A percentile compares a stretch with the other conserved stretches of the same genome.
phyloP scores from a whole-genome alignment of 176 grass and related monocot species.

The Aegilops speltoides region DNA sequence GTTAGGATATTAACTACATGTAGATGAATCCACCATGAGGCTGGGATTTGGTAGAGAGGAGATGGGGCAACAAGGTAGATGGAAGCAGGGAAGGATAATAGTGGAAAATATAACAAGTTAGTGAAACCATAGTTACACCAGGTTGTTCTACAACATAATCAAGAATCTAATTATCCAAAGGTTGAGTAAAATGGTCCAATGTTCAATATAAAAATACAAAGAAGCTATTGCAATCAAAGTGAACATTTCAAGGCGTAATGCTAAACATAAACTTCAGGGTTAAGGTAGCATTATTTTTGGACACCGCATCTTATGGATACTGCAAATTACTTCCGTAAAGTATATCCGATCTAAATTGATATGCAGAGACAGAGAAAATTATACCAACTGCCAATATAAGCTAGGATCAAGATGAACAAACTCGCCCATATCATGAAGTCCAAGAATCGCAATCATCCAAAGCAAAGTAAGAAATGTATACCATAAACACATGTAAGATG shows the following conservation, averaged over 20 bases:
- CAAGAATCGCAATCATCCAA: background rate
- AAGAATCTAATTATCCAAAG: background rate
- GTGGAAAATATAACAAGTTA: background rate
- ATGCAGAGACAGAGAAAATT: background rate
- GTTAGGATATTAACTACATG: no score
- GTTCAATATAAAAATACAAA: background rate
- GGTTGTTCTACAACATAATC: background rate
- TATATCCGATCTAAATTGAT: background rate
- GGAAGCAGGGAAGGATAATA: background rate
- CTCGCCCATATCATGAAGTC: constrained; percentile 91
- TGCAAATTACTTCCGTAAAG: background rate
- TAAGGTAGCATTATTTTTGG: background rate
- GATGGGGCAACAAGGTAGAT: no score
- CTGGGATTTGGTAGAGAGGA: no score
- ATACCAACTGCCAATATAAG: constrained; percentile 87
- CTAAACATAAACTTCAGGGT: background rate
- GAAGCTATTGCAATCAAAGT: background rate
- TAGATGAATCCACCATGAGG: no score
- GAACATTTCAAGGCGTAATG: background rate
- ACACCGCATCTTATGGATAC: background rate
- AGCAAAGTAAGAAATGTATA: constrained; percentile 7
- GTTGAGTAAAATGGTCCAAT: background rate
- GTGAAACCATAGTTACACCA: background rate
- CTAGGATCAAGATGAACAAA: constrained; percentile 80
- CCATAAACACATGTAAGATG: background rate